Base-by-base conservation (phyloP, 73 alveolate genomes). In the Paramecium pentaurelia region DNA sequence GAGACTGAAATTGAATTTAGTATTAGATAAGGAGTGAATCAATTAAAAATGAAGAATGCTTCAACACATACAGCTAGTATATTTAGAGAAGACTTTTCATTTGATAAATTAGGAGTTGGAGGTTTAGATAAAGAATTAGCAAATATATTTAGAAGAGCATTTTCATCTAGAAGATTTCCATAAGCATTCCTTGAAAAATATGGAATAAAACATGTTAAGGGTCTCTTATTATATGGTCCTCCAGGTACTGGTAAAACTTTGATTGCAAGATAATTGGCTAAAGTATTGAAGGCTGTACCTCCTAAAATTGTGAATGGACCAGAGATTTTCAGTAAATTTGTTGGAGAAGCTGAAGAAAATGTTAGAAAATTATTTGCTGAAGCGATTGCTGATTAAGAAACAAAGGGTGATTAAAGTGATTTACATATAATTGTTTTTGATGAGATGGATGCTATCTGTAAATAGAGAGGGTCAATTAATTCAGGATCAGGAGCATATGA, bases 371-470 rank as follows among this genome's bases (percentile, higher is more conserved):
- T 64, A 28, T 95, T 95, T 64, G 96, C 97, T 6, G 96, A 95
- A 87, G 98, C 98, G 1, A 95, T 93, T 68, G 93, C 95, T 54
- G 98, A 95, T 85, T 95, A 95, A 94, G 88, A 71, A 4, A 37
- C 86, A 44, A 98, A 64, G 9, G 84, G 84, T 11, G 84, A 64
- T 64, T 28, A 64, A 64, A 64, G 84, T 64, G 84, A 64, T 32
- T 64, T 64, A 10, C 84, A 64, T 93, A 98, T 99, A 45, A 99
- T 99, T 71, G 98, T 98, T 37, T 98, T 99, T 89, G 99, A 99
- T 95, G 99, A 99, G 93, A 98, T 99, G 70, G 99, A 99, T 96
- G 99, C 99, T 59, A 95, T 99, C 36, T 98, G 99, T 93, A 97
- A 99, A 92, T 96, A 99, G 44, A 97, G 99, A 96, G 99, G 99